Evolutionary conservation across 2,329 filamentous ascomycete genomes (phyloP), one percentile per base, ranked within the genome.

Genomic region (Dactylellina sp.): DNA sequence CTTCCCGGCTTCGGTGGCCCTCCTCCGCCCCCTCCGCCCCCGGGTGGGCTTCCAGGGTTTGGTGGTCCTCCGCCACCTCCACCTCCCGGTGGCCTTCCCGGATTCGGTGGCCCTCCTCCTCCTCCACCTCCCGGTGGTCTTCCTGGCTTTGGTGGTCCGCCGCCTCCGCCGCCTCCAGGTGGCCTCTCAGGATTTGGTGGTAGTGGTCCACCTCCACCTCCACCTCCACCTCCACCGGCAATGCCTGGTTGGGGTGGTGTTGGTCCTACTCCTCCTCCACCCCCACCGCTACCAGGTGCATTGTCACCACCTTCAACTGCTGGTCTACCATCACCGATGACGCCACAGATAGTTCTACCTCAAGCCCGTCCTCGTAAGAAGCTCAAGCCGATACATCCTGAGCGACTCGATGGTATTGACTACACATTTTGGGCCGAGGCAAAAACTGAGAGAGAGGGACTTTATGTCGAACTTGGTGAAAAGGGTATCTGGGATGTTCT

Each of bases 341-440:
- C 42, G 55, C 75, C 74, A 61, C 70, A 60, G 16, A 53, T 71
- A 7, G 44, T 53, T 35, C 52, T 71, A 20, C 49, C 59, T 16
- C 46, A 20, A 7, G 50, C 53, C 5, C 60, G 70, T 25, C 93
- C 95, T 20, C 98, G 97, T 87, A 98, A 97, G 88, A 99, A 98
- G 85, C 92, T 99, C 82, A 99, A 99, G 88, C 94, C 94, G 71
- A 86, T 99, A 77, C 95, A 99, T 83, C 98, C 95, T 94, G 95
- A 99, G 83, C 98, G 98, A 84, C 92, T 99, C 62, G 95, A 99
- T 82, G 87, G 78, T 46, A 76, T 78, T 35, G 78, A 78, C 61
- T 79, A 79, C 55, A 79, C 78, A n/a, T 74, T 79, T 49, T 79
- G 78, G 78, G 78, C 77, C n/a, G 72, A 76, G 16, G 75, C 70